Base-by-base conservation (phyloP, 805 yeast genomes). In the Ogataea methylovora region DNA sequence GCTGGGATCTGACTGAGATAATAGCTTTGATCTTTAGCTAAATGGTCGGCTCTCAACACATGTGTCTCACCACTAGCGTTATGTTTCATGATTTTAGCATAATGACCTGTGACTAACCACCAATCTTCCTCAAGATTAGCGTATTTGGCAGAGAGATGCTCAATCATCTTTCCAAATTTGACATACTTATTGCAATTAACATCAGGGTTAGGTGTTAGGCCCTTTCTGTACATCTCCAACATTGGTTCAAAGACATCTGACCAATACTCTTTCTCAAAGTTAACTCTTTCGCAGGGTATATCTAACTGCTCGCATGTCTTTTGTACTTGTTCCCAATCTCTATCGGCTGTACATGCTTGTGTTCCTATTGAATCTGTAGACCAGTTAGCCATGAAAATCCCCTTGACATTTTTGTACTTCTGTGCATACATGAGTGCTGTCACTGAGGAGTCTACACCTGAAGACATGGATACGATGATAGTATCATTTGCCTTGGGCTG, bases 311-410 rank as follows among this genome's bases (percentile, higher is more conserved):
- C 42, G 36, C 87, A 78, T 2, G 84, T 81, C 29, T 55, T 54
- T 46, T 74, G 73, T 2, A 86, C 97, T 38, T 84, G 92, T 39
- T 73, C 74, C 95, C 96, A 86, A 47, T 90, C 97, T 12, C 71
- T 65, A 45, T 92, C 97, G 11, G 50, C 40, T 5, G 84, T 73
- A 52, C 97, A 88, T 36, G 71, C 65, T 4, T 48, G 49, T 4
- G 45, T 37, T 13, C 49, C 52, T 11, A 44, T 32, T 12, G 56
- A 43, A 36, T 54, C 63, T 36, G 49, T 40, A 26, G 76, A 66
- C 97, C 97, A 92, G 60, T 92, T 92, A 27, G 86, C 83, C 97
- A 92, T 92, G 58, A 84, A 90, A 2, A 92, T 67, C 0, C 97
- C 98, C 29, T 68, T 58, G 2, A 84, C 92, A 30, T 82, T 74